These are phyloP conservation scores for Agrocybe pediades DNA, from an alignment of 768 basidiomycete genomes.

Conservation along the genomic window DNA sequence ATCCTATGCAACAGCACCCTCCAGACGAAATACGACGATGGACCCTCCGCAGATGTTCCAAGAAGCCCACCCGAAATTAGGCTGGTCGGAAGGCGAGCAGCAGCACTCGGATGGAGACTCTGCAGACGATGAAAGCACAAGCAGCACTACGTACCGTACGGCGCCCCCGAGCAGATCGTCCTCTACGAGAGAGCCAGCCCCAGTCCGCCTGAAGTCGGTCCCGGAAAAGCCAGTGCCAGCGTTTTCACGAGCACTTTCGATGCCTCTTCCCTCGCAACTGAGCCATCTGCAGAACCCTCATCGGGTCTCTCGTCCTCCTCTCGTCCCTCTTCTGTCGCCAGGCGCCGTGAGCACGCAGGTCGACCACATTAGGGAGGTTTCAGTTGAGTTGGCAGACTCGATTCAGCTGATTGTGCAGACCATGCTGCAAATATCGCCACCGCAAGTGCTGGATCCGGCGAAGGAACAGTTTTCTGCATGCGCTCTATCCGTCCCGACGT, in stretches of 20 bases:
- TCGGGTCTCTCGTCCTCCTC: constrained; percentile 28
- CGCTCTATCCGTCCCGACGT: constrained; percentile 82
- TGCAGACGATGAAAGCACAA: constrained; percentile 20
- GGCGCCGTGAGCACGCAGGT: constrained; percentile 12
- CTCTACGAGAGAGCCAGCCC: constrained; percentile 13
- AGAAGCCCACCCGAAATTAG: background rate
- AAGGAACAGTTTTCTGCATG: constrained; percentile 94
- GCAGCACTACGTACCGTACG: background rate
- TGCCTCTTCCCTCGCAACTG: constrained; percentile 81
- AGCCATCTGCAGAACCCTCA: constrained; percentile 72
- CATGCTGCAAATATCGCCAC: constrained; percentile 85
- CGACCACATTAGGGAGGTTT: constrained; percentile 64
- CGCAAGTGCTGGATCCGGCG: constrained; percentile 88
- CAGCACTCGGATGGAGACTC: constrained; percentile 49
- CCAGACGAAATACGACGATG: constrained; percentile 20
- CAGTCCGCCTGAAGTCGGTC: constrained; percentile 8
- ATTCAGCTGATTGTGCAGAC: constrained; percentile 91
- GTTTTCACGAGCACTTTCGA: constrained; percentile 77
- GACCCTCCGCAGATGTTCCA: background rate
- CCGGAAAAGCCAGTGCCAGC: constrained; percentile 35
- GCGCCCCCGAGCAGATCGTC: background rate
- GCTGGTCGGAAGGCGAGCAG: constrained; percentile 44
- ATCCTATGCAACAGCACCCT: constrained; percentile 50
- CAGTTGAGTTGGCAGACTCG: constrained; percentile 87
- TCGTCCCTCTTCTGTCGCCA: constrained; percentile 19